Conservation (phyloP, 2,329 filamentous ascomycete species). For the Pseudogymnoascus verrucosus region DNA sequence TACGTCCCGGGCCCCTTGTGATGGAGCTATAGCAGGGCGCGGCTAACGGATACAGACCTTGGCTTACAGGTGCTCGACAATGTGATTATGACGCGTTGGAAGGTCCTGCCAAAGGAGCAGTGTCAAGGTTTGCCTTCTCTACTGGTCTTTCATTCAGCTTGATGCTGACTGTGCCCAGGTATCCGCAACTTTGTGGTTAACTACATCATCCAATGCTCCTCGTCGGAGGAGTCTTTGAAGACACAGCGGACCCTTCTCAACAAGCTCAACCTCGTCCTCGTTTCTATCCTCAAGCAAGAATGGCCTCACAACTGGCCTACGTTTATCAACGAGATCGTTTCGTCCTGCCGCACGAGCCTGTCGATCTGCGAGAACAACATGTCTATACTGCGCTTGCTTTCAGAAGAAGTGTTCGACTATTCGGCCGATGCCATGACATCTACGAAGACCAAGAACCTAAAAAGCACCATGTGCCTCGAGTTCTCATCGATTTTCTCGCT, state of each 20-base stretch:
- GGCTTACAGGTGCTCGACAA: slow-evolving; percentile 94
- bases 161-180: slow-evolving; percentile 44
- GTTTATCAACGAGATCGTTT: slow-evolving; percentile 99
- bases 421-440: slow-evolving; percentile 99
- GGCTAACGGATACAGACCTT: slow-evolving; percentile 53
- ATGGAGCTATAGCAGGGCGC: not conserved
- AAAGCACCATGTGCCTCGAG: slow-evolving; percentile 97
- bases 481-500: slow-evolving; percentile 98
- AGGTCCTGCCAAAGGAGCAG: slow-evolving; percentile 90
- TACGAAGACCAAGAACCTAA: slow-evolving; percentile 88
- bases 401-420: slow-evolving; percentile 98
- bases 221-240: slow-evolving; percentile 79
- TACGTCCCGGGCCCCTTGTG: slow-evolving; percentile 36
- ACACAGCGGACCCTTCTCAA: slow-evolving; percentile 84
- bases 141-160: not conserved
- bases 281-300: slow-evolving; percentile 97
- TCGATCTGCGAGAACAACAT: slow-evolving; percentile 99
- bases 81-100: slow-evolving; percentile 99
- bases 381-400: slow-evolving; percentile 90
- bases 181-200: slow-evolving; percentile 99
- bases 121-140: slow-evolving; percentile 62
- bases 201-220: slow-evolving; percentile 92
- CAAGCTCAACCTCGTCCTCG: slow-evolving; percentile 95
- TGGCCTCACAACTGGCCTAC: slow-evolving; percentile 99
- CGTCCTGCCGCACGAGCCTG: slow-evolving; percentile 87